These are phyloP conservation scores for Lentinula sp. DNA, from an alignment of 768 basidiomycete species.

Conservation along the genomic window DNA sequence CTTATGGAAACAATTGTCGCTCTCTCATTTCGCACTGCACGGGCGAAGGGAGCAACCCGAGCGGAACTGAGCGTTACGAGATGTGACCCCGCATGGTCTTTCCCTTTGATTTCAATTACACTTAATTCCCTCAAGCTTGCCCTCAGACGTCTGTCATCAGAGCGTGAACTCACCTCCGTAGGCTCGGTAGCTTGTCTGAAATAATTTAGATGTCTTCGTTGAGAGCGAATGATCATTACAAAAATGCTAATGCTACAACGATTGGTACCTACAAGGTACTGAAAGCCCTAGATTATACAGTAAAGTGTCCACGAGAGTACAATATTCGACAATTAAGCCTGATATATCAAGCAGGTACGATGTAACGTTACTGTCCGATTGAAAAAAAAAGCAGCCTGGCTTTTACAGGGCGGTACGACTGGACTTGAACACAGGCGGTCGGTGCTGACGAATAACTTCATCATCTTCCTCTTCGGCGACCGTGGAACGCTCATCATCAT, in stretches of 20 bases:
- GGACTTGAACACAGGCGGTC: slow-evolving; percentile 7
- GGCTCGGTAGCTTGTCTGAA: no score
- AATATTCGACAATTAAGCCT: neutral
- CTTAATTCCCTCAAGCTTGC: no score
- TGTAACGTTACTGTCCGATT: neutral
- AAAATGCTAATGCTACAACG: neutral
- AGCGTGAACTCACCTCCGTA: no score
- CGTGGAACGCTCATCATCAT: slow-evolving; percentile 4
- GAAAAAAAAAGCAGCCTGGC: neutral
- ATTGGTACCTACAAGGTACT: neutral
- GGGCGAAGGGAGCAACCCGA: no score
- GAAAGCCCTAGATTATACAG: neutral
- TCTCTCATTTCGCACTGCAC: no score
- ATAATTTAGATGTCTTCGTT: no score
- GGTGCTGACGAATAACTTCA: neutral
- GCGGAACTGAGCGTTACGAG: no score
- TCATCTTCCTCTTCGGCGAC: slow-evolving; percentile 6
- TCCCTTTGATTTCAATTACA: no score
- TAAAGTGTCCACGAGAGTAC: neutral
- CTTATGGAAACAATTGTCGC: no score
- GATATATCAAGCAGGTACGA: neutral
- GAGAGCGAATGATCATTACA: neutral
- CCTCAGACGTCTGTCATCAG: no score
- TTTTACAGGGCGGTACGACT: slow-evolving; percentile 7
- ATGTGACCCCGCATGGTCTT: no score